phyloP scores from a whole-genome alignment of 768 basidiomycete species.

The Suillus subluteus region DNA sequence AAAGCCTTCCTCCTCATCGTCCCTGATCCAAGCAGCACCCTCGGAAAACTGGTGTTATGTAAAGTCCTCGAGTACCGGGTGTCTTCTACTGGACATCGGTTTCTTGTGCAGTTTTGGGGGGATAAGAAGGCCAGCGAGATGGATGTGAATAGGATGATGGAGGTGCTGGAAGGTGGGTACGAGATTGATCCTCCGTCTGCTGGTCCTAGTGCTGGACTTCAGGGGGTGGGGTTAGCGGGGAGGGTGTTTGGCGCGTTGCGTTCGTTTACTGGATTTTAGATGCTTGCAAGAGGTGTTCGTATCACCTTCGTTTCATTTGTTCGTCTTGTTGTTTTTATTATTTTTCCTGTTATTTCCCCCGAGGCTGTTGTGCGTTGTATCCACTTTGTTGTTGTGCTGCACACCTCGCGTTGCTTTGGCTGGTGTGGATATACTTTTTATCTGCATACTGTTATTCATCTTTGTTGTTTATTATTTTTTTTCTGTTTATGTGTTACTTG shows the following conservation, averaged over 20 bases:
- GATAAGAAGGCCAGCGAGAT: conserved; percentile 3
- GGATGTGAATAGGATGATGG: conserved; percentile 1
- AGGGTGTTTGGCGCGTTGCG: conserved; percentile 4
- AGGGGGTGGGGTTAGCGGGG: background rate
- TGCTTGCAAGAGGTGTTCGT: too few species aligned
- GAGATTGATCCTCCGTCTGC: conserved; percentile 6
- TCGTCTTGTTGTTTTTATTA: background rate
- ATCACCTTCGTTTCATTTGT: background rate
- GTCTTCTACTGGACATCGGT: background rate
- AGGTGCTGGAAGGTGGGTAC: background rate
- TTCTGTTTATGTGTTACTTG: background rate
- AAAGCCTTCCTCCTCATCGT: conserved; percentile 8
- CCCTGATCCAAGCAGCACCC: background rate
- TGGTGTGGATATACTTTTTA: background rate
- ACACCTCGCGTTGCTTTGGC: background rate
- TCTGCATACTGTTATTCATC: background rate
- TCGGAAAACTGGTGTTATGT: background rate
- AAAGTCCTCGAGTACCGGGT: background rate
- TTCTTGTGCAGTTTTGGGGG: conserved; percentile 6
- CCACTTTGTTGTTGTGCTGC: background rate
- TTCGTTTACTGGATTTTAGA: conserved; percentile 3
- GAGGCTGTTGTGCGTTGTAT: background rate
- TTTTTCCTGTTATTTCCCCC: background rate
- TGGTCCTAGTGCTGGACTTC: background rate
- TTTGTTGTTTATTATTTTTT: background rate